Conservation (phyloP, 106 monocot genomes). For the Acanthochlamys bracteata region DNA sequence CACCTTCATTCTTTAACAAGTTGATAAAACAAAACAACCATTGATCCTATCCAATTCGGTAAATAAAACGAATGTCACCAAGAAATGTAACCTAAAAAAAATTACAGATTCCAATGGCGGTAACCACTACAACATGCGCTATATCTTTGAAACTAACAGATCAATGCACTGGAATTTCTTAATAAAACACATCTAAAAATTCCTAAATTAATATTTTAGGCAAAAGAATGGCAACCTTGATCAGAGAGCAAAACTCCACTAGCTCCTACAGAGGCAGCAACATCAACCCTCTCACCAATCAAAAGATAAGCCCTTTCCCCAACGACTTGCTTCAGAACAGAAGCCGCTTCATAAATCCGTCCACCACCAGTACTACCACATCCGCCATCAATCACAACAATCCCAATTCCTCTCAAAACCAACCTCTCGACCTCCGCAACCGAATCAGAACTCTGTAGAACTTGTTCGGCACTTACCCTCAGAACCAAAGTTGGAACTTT, state of each 20-base stretch:
- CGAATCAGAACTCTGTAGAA: slow-evolving; percentile 14
- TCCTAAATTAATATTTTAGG: too few relatives aligned
- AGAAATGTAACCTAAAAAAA: too few relatives aligned
- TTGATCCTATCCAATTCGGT: too few relatives aligned
- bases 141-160: not conserved
- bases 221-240: slow-evolving; percentile 41
- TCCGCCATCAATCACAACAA: slow-evolving; percentile 46
- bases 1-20: too few relatives aligned
- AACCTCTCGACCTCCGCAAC: slow-evolving; percentile 26
- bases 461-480: slow-evolving; percentile 39
- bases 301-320: slow-evolving; percentile 80
- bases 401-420: slow-evolving; percentile 40
- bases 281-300: slow-evolving; percentile 80
- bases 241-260: slow-evolving; percentile 83
- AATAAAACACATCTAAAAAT: too few relatives aligned
- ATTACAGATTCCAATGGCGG: too few relatives aligned
- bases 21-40: too few relatives aligned
- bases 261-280: slow-evolving; percentile 78
- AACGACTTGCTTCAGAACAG: slow-evolving; percentile 43
- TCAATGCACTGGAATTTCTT: too few relatives aligned
- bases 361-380: slow-evolving; percentile 48
- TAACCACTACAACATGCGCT: too few relatives aligned
- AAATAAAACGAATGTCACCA: too few relatives aligned
- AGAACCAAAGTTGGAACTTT: slow-evolving; percentile 60
- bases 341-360: slow-evolving; percentile 72